Evolutionary conservation across 2,329 filamentous ascomycete species (phyloP).

Genomic region (Aspergillus intermedius): DNA sequence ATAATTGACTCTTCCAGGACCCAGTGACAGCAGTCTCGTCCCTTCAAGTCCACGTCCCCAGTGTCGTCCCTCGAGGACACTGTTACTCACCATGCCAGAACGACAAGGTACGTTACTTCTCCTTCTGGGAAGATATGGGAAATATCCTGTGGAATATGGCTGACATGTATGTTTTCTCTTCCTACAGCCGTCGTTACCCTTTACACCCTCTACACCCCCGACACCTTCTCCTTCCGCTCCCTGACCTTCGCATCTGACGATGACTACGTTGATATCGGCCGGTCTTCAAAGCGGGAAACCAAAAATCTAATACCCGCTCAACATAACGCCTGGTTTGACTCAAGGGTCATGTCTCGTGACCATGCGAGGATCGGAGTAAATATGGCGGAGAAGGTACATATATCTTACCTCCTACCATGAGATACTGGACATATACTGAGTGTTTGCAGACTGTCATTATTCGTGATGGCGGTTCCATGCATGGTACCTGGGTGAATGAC

Average conservation of each 20-base stretch:
- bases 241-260: conserved; percentile 25
- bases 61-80: neutral
- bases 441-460: conserved; percentile 39
- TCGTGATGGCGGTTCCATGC: conserved; percentile 54
- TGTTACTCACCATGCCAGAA: conserved; percentile 16
- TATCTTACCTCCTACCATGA: too few species aligned
- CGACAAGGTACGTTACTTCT: conserved; percentile 16
- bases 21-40: neutral
- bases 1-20: neutral
- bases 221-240: conserved; percentile 23
- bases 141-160: neutral
- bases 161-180: conserved; percentile 1
- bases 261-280: conserved; percentile 31
- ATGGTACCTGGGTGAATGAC: conserved; percentile 54
- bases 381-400: conserved; percentile 21
- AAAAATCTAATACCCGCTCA: conserved; percentile 29
- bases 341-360: conserved; percentile 42
- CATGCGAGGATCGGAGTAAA: conserved; percentile 35
- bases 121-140: neutral
- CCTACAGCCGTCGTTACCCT: conserved; percentile 29
- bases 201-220: conserved; percentile 17
- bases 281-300: conserved; percentile 34
- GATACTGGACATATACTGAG: neutral
- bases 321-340: conserved; percentile 42
- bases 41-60: neutral